These are phyloP conservation scores for Exophiala dermatitidis DNA, from an alignment of 2,329 filamentous ascomycete species.

Conservation along the genomic window DNA sequence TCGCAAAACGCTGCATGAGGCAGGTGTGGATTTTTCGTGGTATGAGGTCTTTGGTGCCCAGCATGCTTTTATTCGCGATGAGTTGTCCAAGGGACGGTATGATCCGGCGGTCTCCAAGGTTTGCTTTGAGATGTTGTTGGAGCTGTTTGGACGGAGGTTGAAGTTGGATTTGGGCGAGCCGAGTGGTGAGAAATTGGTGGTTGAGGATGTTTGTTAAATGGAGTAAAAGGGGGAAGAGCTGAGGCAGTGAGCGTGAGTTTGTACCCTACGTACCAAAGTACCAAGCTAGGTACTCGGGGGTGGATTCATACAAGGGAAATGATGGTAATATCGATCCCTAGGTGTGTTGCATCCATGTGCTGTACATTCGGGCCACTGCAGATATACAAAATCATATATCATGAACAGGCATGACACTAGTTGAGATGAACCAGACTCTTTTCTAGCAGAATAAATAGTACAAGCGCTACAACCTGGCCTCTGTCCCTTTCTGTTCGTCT, in stretches of 20 bases:
- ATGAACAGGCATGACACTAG: background rate
- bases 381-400: no score
- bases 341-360: no score
- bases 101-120: constrained; percentile 79
- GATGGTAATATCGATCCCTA: no score
- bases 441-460: background rate
- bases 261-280: no score
- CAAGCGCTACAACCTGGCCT: constrained; percentile 14
- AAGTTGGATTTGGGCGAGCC: constrained; percentile 69
- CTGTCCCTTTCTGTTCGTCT: constrained; percentile 28
- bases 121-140: constrained; percentile 84
- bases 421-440: background rate
- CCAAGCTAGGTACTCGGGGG: no score
- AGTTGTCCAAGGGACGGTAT: constrained; percentile 87
- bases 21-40: constrained; percentile 67
- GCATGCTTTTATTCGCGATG: constrained; percentile 89
- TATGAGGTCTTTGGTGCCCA: constrained; percentile 92
- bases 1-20: constrained; percentile 69
- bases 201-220: constrained; percentile 64
- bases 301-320: no score
- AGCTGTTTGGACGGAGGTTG: constrained; percentile 72
- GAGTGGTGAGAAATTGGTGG: constrained; percentile 53
- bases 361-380: no score
- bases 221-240: no score
- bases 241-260: constrained; percentile 7